Evolutionary conservation across 164 flowering plant species (phyloP).

Genomic region (Magnolia officinalis): DNA sequence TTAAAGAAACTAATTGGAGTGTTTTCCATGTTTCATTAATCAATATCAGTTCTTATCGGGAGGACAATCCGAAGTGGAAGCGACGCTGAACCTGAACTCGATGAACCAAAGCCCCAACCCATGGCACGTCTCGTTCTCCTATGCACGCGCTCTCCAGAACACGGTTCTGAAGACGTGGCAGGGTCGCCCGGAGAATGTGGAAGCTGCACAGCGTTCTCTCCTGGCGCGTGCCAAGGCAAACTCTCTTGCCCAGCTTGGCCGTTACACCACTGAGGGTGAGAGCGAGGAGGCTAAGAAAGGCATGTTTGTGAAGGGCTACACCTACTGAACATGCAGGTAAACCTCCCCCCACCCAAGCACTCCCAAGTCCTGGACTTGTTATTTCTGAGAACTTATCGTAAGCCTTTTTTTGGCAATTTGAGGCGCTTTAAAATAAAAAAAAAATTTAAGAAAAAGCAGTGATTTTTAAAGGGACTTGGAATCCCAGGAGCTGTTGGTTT

Average conservation of each 20-base stretch:
- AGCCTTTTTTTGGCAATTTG: neutral
- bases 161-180: conserved; percentile 77
- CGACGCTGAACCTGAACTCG: conserved; percentile 73
- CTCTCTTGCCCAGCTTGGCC: conserved; percentile 80
- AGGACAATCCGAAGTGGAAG: conserved; percentile 81
- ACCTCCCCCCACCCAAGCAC: neutral
- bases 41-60: conserved; percentile 68
- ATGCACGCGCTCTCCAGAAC: conserved; percentile 82
- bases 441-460: neutral
- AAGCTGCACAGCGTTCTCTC: conserved; percentile 65
- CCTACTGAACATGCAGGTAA: conserved; percentile 31
- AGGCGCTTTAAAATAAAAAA: neutral
- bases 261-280: conserved; percentile 72
- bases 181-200: conserved; percentile 68
- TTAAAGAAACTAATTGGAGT: neutral
- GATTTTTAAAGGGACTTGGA: neutral
- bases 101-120: conserved; percentile 89
- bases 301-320: conserved; percentile 82
- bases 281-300: conserved; percentile 76
- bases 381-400: neutral
- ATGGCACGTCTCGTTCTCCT: conserved; percentile 87
- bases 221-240: conserved; percentile 78
- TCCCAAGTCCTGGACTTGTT: neutral
- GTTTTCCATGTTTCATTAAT: neutral
- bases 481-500: neutral